Evolutionary conservation across 768 basidiomycete genomes (phyloP).

Genomic region (Rhodotorula paludigena): DNA sequence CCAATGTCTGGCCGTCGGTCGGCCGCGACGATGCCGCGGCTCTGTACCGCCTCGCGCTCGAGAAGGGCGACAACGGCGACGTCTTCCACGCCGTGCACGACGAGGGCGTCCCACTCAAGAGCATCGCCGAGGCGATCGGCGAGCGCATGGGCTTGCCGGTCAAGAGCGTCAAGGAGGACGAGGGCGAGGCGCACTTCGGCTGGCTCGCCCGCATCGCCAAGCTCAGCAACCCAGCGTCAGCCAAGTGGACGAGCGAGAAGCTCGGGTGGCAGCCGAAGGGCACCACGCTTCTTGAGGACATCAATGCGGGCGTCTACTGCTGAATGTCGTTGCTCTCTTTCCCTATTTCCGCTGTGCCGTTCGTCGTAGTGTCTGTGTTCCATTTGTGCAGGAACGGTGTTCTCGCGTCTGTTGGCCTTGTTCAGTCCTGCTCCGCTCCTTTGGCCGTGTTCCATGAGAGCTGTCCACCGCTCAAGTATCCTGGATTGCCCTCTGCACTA

Average conservation of each 20-base stretch:
- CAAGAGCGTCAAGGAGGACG: not conserved
- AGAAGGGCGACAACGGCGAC: constrained; percentile 24
- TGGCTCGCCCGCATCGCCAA: constrained; percentile 16
- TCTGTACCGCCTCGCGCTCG: constrained; percentile 40
- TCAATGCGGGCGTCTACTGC: not conserved
- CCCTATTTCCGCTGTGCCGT: no score
- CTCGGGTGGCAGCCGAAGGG: constrained; percentile 35
- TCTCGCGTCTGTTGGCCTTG: no score
- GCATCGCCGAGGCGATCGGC: not conserved
- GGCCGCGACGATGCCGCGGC: constrained; percentile 41
- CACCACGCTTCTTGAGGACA: not conserved
- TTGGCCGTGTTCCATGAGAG: no score
- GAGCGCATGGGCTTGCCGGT: not conserved
- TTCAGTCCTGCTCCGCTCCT: no score
- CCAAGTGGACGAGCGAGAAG: constrained; percentile 26
- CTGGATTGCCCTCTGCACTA: no score
- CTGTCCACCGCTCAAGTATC: no score
- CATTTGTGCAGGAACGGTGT: no score
- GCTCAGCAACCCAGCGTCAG: constrained; percentile 2
- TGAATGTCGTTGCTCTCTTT: no score
- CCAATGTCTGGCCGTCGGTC: constrained; percentile 36
- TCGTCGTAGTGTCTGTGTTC: no score
- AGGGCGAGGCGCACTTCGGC: constrained; percentile 13
- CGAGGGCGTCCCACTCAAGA: constrained; percentile 1
- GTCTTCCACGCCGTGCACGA: constrained; percentile 34